Evolutionary conservation across 2,329 filamentous ascomycete genomes (phyloP).

Genomic region (Monascus ruber): DNA sequence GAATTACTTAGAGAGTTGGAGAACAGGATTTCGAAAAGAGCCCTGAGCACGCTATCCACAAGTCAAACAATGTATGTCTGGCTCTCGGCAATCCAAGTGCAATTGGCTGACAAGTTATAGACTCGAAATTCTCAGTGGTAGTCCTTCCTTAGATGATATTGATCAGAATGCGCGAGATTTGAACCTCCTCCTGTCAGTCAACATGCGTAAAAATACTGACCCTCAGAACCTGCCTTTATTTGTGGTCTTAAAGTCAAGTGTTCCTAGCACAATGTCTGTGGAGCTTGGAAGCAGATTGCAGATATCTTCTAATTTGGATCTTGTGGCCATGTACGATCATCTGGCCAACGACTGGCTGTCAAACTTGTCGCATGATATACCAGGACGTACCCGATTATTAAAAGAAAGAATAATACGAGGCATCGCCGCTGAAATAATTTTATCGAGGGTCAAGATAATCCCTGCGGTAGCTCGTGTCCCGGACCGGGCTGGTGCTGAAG

Average conservation of each 20-base stretch:
- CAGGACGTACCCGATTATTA: conserved; percentile 23
- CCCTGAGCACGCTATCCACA: conserved; percentile 3
- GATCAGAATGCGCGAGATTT: conserved; percentile 23
- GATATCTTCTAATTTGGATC: conserved; percentile 6
- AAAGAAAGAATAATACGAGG: conserved; percentile 29
- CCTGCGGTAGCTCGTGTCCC: conserved; percentile 1
- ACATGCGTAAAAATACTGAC: background rate
- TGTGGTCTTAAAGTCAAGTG: background rate
- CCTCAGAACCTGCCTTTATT: background rate
- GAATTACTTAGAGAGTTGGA: conserved; percentile 13
- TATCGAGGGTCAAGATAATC: conserved; percentile 20
- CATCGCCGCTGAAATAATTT: conserved; percentile 24
- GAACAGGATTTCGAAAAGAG: conserved; percentile 2
- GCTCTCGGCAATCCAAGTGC: background rate
- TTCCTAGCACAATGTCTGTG: conserved; percentile 1
- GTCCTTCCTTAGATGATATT: conserved; percentile 22
- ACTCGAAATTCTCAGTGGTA: conserved; percentile 19
- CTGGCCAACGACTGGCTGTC: conserved; percentile 28
- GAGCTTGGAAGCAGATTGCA: conserved; percentile 2
- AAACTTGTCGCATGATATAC: conserved; percentile 19
- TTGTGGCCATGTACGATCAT: conserved; percentile 22
- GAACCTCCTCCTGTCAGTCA: conserved; percentile 10
- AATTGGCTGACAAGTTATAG: conserved; percentile 11
- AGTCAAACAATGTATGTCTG: conserved; percentile 21
- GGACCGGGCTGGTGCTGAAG: background rate